Percentiles rank a stretch among this genome's conserved stretches.
phyloP scores from a whole-genome alignment of 2,329 filamentous ascomycete species.

The Phoma sp. region DNA sequence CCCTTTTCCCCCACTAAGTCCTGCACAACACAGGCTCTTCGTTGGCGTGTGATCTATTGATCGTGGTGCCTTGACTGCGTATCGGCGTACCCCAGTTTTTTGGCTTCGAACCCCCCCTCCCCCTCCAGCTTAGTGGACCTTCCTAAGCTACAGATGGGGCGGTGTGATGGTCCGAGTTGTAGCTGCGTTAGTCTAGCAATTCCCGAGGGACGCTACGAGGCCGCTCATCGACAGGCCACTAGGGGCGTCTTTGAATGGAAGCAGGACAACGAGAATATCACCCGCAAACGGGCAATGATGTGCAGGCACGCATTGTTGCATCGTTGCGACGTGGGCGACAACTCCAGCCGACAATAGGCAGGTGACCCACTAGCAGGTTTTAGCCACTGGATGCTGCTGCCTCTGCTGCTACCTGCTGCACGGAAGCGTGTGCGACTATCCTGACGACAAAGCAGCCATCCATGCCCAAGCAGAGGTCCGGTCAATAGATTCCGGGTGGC shows the following conservation, averaged over 20 bases:
- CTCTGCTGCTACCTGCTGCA: neutral
- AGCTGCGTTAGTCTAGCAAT: constrained; percentile 15
- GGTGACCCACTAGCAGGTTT: neutral
- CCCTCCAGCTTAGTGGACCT: neutral
- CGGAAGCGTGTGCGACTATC: no score
- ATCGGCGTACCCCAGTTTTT: neutral
- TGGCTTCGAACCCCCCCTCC: neutral
- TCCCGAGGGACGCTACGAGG: constrained; percentile 7
- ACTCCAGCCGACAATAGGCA: constrained; percentile 3
- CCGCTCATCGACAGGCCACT: neutral
- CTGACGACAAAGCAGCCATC: no score
- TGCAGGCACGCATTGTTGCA: constrained; percentile 12
- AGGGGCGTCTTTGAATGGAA: neutral
- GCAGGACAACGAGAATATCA: no score
- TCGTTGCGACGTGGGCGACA: neutral
- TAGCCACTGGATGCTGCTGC: constrained; percentile 2
- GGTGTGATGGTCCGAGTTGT: constrained; percentile 12
- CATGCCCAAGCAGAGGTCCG: neutral
- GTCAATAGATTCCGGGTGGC: neutral
- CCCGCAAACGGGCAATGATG: constrained; percentile 3
- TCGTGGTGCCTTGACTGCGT: neutral
- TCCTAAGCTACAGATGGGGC: constrained; percentile 3
- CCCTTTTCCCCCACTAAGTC: neutral
- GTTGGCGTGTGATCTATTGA: constrained; percentile 13
- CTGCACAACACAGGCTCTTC: constrained; percentile 9